These are phyloP conservation scores for Pseudogymnoascus verrucosus DNA, from an alignment of 2,329 filamentous ascomycete species.

Conservation along the genomic window DNA sequence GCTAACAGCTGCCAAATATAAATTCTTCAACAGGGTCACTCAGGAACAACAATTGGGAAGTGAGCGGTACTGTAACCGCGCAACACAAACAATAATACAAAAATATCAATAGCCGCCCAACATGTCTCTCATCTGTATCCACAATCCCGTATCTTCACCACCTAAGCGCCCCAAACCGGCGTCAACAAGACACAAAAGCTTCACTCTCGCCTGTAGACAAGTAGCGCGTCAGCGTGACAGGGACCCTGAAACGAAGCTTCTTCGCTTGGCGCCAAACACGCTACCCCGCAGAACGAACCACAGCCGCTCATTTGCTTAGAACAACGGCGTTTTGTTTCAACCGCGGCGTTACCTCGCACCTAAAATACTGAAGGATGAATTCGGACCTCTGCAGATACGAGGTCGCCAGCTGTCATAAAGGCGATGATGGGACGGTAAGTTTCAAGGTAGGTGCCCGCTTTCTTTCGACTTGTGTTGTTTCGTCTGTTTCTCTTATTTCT, in stretches of 20 bases:
- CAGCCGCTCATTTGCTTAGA: conserved; percentile 1
- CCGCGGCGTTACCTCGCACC: background rate
- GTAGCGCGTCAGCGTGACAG: background rate
- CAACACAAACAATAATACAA: background rate
- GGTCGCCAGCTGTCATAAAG: conserved; percentile 2
- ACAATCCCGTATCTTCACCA: background rate
- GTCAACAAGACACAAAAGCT: background rate
- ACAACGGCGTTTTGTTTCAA: background rate
- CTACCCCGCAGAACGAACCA: conserved; percentile 1
- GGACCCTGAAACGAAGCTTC: background rate
- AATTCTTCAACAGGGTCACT: background rate
- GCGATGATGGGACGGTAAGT: background rate
- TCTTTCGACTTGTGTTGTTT: background rate
- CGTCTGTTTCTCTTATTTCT: background rate
- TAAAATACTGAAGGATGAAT: background rate
- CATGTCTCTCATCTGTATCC: conserved; percentile 1
- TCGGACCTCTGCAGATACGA: conserved; percentile 4
- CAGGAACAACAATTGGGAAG: background rate
- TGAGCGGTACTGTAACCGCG: background rate
- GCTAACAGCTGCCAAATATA: conserved; percentile 7
- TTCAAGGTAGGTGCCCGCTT: background rate
- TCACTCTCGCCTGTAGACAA: background rate
- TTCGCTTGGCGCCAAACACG: conserved; percentile 1
- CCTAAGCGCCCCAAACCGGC: background rate
- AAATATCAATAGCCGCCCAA: background rate